Conservation (phyloP, 2,329 filamentous ascomycete species). For the Salinomyces thailandicus region DNA sequence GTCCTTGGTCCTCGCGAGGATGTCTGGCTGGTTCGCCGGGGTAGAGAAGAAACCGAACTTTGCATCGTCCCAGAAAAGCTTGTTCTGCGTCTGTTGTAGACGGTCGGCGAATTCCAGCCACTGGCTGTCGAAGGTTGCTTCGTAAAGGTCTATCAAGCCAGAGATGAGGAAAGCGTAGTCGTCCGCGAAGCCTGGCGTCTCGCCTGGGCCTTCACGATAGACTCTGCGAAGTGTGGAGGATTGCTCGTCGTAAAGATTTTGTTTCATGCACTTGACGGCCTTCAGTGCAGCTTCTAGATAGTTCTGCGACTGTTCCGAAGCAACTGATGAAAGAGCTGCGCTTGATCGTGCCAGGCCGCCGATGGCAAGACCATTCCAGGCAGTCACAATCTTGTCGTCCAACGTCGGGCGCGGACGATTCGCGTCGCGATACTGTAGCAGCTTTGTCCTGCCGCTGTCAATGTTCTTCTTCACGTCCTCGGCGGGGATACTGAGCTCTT, state of each 20-base stretch:
- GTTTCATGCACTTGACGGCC: conserved; percentile 61
- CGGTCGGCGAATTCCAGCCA: conserved; percentile 73
- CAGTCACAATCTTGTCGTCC: conserved; percentile 79
- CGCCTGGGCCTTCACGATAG: conserved; percentile 56
- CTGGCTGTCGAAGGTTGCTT: conserved; percentile 64
- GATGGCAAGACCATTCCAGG: conserved; percentile 84
- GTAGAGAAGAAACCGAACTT: conserved; percentile 62
- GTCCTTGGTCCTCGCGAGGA: conserved; percentile 81
- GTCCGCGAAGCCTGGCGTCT: conserved; percentile 70
- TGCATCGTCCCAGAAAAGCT: conserved; percentile 62
- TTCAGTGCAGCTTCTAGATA: conserved; percentile 58
- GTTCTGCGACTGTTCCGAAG: conserved; percentile 31
- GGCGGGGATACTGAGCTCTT: conserved; percentile 62
- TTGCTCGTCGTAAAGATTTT: conserved; percentile 58
- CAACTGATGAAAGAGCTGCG: conserved; percentile 53
- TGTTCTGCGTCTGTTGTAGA: conserved; percentile 66
- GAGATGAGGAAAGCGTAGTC: conserved; percentile 87
- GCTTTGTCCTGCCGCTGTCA: conserved; percentile 52
- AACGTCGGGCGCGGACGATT: conserved; percentile 66
- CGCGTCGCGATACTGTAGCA: conserved; percentile 60
- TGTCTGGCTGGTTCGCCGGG: conserved; percentile 49
- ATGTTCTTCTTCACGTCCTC: conserved; percentile 60
- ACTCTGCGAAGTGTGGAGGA: conserved; percentile 60
- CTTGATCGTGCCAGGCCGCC: conserved; percentile 67
- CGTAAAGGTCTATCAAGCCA: conserved; percentile 74